Conservation (phyloP, 176 grass and related monocot genomes). For the bread wheat (Triticum aestivum) region DNA sequence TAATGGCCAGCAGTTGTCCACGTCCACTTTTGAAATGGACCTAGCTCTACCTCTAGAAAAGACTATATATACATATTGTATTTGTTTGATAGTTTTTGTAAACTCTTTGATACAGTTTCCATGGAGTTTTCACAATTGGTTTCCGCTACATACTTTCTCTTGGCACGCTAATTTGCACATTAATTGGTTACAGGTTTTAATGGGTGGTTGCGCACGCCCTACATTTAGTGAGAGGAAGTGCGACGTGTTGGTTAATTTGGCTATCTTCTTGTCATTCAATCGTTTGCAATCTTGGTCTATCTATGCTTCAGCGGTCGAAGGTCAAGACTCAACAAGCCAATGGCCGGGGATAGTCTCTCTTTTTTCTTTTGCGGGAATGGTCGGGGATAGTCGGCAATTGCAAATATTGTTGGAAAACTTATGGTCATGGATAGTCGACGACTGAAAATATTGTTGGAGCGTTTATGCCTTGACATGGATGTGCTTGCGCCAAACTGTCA, state of each 20-base stretch:
- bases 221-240: background rate
- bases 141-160: background rate
- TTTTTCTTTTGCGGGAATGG: too few relatives aligned
- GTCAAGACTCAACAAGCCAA: too few relatives aligned
- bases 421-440: background rate
- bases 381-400: too few relatives aligned
- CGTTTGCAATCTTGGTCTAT: background rate
- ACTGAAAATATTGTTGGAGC: background rate
- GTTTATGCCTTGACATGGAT: background rate
- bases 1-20: slow-evolving; percentile 17
- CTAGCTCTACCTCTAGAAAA: background rate
- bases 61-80: background rate
- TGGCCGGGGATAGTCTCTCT: too few relatives aligned
- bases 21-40: background rate
- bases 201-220: too few relatives aligned
- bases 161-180: background rate
- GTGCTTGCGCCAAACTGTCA: background rate
- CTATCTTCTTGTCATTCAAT: background rate
- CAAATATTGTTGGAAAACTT: too few relatives aligned
- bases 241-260: background rate
- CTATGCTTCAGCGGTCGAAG: background rate
- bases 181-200: background rate
- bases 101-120: background rate
- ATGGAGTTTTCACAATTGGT: background rate
- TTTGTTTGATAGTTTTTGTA: background rate